Percentiles rank a stretch among this genome's conserved stretches.
phyloP scores from a whole-genome alignment of 75 land plant species.

The Cunninghamia lanceolata region DNA sequence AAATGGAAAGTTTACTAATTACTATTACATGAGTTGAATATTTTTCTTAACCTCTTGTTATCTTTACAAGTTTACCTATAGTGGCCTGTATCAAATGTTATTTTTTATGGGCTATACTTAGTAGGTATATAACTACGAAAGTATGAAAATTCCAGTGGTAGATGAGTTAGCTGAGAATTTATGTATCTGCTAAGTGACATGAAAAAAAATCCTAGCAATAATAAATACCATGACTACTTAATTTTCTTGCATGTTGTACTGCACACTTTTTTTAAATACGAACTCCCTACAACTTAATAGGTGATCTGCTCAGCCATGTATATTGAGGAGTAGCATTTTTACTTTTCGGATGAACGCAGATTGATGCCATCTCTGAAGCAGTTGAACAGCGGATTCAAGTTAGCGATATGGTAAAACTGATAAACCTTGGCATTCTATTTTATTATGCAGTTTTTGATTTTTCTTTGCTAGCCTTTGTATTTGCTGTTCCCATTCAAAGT shows the following conservation, averaged over 20 bases:
- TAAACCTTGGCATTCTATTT: neutral
- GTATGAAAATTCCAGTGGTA: neutral
- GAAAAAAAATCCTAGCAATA: neutral
- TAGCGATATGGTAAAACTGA: constrained; percentile 64
- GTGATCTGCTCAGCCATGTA: constrained; percentile 12
- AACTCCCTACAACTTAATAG: constrained; percentile 8
- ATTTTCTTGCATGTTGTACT: neutral
- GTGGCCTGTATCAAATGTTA: neutral
- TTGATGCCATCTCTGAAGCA: constrained; percentile 93
- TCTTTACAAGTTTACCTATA: neutral
- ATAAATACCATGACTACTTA: neutral
- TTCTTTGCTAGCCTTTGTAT: neutral
- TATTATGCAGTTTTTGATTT: neutral
- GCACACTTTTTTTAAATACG: neutral
- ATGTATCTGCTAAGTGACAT: neutral
- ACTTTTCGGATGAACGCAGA: constrained; percentile 42
- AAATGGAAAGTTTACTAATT: neutral
- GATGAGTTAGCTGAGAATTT: neutral
- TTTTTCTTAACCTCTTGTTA: neutral
- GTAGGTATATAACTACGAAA: neutral
- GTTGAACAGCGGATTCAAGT: constrained; percentile 54
- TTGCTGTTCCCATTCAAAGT: neutral
- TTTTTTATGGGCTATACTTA: neutral
- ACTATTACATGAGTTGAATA: neutral
- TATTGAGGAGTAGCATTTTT: constrained; percentile 13